Percentiles rank a stretch among this genome's conserved stretches.
These are phyloP conservation scores for Podaxis rugospora DNA, from an alignment of 768 basidiomycete species.

Conservation along the genomic window DNA sequence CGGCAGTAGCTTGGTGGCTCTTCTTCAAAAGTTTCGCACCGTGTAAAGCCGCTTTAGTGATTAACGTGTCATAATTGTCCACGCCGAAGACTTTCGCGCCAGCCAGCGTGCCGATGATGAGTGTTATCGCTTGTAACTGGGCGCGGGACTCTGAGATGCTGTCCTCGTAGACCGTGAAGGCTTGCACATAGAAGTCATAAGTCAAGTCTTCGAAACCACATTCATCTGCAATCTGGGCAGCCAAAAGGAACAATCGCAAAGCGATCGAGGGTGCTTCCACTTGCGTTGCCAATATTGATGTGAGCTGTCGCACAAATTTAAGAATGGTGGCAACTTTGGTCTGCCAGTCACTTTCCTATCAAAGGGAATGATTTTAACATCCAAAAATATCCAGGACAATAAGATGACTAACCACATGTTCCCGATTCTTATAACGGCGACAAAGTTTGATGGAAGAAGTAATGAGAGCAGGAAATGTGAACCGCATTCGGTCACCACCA, in stretches of 20 bases:
- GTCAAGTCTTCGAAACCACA: slow-evolving; percentile 94
- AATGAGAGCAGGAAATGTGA: slow-evolving; percentile 95
- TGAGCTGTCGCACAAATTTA: slow-evolving; percentile 92
- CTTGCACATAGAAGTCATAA: slow-evolving; percentile 97
- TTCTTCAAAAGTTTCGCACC: slow-evolving; percentile 96
- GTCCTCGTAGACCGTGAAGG: slow-evolving; percentile 97
- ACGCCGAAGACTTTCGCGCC: slow-evolving; percentile 86
- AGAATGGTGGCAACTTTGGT: slow-evolving; percentile 82
- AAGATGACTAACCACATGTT: slow-evolving; percentile 52
- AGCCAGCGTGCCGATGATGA: slow-evolving; percentile 89
- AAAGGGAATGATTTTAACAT: slow-evolving; percentile 1
- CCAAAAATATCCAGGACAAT: background rate
- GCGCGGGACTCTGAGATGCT: slow-evolving; percentile 93
- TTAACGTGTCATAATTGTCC: slow-evolving; percentile 96
- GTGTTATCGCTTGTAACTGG: slow-evolving; percentile 94
- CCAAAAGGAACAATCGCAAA: slow-evolving; percentile 90
- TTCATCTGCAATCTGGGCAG: slow-evolving; percentile 93
- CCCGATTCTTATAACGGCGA: slow-evolving; percentile 81
- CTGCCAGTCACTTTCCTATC: slow-evolving; percentile 83
- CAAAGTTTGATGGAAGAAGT: slow-evolving; percentile 92
- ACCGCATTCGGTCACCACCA: slow-evolving; percentile 93
- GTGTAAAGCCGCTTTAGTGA: slow-evolving; percentile 98
- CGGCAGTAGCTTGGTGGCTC: slow-evolving; percentile 94
- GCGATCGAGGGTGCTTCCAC: slow-evolving; percentile 93
- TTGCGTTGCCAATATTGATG: slow-evolving; percentile 87